A percentile compares a stretch with the other conserved stretches of the same genome.
Evolutionary conservation across 2,329 filamentous ascomycete species (phyloP).

Genomic region (Curvularia sp.): DNA sequence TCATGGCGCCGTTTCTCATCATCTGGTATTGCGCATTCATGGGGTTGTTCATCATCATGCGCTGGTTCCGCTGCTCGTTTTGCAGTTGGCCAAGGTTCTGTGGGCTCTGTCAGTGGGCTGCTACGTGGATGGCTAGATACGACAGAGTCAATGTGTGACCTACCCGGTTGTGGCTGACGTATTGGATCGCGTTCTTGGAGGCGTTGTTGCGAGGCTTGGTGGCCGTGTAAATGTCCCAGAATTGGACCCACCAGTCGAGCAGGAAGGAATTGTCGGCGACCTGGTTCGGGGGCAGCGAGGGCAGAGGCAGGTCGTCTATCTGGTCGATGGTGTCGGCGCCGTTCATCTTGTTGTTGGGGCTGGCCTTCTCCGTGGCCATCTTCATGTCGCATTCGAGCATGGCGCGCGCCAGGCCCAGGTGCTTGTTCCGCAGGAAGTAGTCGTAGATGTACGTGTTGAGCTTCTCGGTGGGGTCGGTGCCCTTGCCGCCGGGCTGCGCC

Average conservation of each 20-base stretch:
- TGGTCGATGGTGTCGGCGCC: constrained; percentile 74
- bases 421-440: constrained; percentile 84
- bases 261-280: constrained; percentile 80
- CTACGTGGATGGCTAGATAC: not conserved
- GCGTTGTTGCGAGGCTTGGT: constrained; percentile 65
- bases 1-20: constrained; percentile 66
- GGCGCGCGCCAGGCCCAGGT: constrained; percentile 82
- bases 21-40: constrained; percentile 58
- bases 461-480: constrained; percentile 56
- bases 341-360: constrained; percentile 71
- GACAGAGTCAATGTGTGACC: constrained; percentile 30
- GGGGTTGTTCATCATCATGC: constrained; percentile 73
- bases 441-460: constrained; percentile 92
- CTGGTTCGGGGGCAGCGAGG: constrained; percentile 68
- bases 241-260: constrained; percentile 97
- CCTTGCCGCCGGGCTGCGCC: constrained; percentile 43
- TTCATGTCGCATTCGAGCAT: constrained; percentile 55
- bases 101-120: constrained; percentile 26
- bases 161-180: constrained; percentile 85
- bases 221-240: constrained; percentile 93
- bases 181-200: constrained; percentile 63
- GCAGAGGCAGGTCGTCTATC: constrained; percentile 83
- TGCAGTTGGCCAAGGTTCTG: constrained; percentile 73
- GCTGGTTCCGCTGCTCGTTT: constrained; percentile 70
- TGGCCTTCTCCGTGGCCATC: constrained; percentile 67